Evolutionary conservation across 2,329 filamentous ascomycete genomes (phyloP).

Genomic region (Botryosphaeria dothidea): DNA sequence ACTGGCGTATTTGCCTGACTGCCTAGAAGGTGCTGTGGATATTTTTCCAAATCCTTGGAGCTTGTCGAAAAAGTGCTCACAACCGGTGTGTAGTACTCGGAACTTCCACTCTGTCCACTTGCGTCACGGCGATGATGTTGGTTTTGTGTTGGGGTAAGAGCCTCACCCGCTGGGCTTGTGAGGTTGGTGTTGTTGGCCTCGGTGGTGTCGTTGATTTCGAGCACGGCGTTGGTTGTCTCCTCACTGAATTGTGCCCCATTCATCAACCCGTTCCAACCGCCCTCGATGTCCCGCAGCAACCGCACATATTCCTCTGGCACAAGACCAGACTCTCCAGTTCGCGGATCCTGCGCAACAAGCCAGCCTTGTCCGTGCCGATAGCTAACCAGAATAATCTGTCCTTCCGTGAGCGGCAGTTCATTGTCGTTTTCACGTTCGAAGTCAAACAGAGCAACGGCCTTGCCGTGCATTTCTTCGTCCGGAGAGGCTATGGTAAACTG

Average conservation of each 20-base stretch:
- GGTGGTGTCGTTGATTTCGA: background rate
- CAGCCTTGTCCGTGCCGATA: slow-evolving; percentile 96
- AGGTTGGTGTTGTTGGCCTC: slow-evolving; percentile 28
- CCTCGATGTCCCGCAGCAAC: slow-evolving; percentile 88
- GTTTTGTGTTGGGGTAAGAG: slow-evolving; percentile 42
- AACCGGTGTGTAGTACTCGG: slow-evolving; percentile 42
- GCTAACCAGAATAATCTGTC: slow-evolving; percentile 94
- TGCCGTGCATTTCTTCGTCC: slow-evolving; percentile 97
- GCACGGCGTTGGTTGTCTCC: background rate
- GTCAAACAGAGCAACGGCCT: slow-evolving; percentile 92
- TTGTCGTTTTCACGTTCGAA: slow-evolving; percentile 96
- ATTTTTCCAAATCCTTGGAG: slow-evolving; percentile 51
- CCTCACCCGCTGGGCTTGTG: slow-evolving; percentile 37
- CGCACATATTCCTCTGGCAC: slow-evolving; percentile 97
- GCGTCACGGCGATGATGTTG: slow-evolving; percentile 29
- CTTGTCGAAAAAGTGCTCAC: slow-evolving; percentile 55
- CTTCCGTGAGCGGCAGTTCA: slow-evolving; percentile 87
- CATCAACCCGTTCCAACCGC: slow-evolving; percentile 63
- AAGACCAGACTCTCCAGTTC: slow-evolving; percentile 88
- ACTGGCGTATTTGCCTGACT: slow-evolving; percentile 15
- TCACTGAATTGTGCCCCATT: slow-evolving; percentile 27
- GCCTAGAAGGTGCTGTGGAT: slow-evolving; percentile 44
- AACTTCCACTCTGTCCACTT: slow-evolving; percentile 16
- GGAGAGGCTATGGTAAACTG: slow-evolving; percentile 93
- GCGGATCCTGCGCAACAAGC: slow-evolving; percentile 94